Base-by-base conservation (phyloP, 1,284 basidiomycete genomes). In the Mycena sp. region DNA sequence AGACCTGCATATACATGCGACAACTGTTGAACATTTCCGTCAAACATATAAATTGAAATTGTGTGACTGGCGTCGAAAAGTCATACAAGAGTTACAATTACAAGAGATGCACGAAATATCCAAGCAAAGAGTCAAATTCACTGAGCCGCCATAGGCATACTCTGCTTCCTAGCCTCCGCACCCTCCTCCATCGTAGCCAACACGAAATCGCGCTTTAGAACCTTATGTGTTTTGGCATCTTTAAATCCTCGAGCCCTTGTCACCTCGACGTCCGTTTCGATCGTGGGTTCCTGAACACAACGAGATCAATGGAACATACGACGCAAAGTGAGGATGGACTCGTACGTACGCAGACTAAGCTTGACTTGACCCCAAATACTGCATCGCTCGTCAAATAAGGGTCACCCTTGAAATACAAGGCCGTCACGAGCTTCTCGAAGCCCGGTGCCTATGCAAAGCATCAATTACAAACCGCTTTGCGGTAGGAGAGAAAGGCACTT, bases 341-440 rank as follows among this genome's bases (percentile, higher is more conserved):
- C n/a, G 30, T 12, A 75, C 76, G 35, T 70, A 83, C 83, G 48
- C 82, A 76, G 41, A 79, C 71, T 25, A 79, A 67, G n/a, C 74
- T 90, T 57, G 84, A 83, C 74, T 90, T 92, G 14, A 92, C 92
- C 14, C 92, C 93, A 73, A 95, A 95, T 2, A 94, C 93, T 4
- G 84, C 81, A 70, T 94, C 93, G 61, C 85, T 92, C 14, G 76
- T 75, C 17, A 93, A 68, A 69, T 85, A 94, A 4, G 80, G 74
- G 69, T 94, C 91, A 17, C 87, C 89, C 61, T 88, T 84, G 21
- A 90, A 87, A 75, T 93, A 96, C 12, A 94, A 73, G 1, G 92
- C 87, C 0, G 94, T 95, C 21, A 83, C 80, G 41, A 96, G 85
- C 59, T 85, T 88, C 72, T 88, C 88, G 73, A 83, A 94, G 25